Evolutionary conservation across 2,329 filamentous ascomycete genomes (phyloP).

Genomic region (Aspergillus sp.): DNA sequence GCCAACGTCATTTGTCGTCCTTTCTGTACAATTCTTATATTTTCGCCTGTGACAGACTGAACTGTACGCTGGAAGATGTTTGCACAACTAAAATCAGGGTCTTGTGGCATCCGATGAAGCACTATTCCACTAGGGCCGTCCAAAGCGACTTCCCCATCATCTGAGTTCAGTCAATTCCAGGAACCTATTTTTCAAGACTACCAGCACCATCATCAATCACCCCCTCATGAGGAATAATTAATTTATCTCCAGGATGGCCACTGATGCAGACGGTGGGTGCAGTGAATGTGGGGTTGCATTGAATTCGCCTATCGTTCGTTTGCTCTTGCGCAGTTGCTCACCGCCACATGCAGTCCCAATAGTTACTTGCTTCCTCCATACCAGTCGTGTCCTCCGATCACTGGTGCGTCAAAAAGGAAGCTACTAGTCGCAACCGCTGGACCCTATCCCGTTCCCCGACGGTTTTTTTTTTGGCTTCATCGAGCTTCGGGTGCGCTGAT

Average conservation of each 20-base stretch:
- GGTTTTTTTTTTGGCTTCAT: constrained; percentile 17
- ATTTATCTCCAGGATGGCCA: constrained; percentile 6
- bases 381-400: constrained; percentile 17
- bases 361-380: constrained; percentile 10
- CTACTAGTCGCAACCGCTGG: constrained; percentile 8
- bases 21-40: neutral
- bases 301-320: constrained; percentile 29
- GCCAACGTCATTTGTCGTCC: neutral
- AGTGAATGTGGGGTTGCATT: constrained; percentile 29
- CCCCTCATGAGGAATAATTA: constrained; percentile 5
- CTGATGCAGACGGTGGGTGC: constrained; percentile 19
- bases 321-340: constrained; percentile 25
- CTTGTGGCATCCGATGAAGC: neutral
- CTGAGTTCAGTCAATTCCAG: neutral
- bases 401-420: constrained; percentile 14
- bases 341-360: constrained; percentile 28
- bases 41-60: neutral
- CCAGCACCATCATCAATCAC: constrained; percentile 5
- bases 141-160: neutral
- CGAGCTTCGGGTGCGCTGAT: constrained; percentile 20
- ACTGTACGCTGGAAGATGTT: neutral
- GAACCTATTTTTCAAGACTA: neutral
- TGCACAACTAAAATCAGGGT: constrained; percentile 1
- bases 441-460: constrained; percentile 7
- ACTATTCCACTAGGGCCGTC: neutral